Percentiles rank a stretch among this genome's conserved stretches.
Conservation (phyloP, 768 basidiomycete species). For the Pleurotus platypus region DNA sequence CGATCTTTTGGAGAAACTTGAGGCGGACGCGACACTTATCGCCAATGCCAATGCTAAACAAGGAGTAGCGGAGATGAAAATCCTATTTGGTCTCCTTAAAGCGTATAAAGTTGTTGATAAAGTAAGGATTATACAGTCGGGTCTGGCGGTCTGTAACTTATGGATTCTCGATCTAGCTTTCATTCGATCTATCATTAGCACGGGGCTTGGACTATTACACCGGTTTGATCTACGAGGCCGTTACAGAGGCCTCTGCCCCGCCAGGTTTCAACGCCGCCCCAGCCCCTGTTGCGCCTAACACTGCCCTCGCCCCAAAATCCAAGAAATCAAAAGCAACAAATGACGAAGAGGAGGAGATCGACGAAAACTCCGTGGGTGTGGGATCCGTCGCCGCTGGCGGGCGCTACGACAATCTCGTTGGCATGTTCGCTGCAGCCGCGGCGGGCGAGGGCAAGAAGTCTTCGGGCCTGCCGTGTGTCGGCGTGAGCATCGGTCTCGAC, state of each 20-base stretch:
- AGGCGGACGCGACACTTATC: constrained; percentile 58
- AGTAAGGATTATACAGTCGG: constrained; percentile 33
- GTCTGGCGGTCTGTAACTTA: no score
- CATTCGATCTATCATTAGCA: constrained; percentile 94
- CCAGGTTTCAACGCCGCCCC: constrained; percentile 64
- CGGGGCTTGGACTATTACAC: constrained; percentile 98
- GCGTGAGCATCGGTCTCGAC: constrained; percentile 91
- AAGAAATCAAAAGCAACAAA: constrained; percentile 37
- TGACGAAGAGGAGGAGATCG: constrained; percentile 76
- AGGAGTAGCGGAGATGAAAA: constrained; percentile 83
- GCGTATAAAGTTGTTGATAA: constrained; percentile 78
- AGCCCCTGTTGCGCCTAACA: constrained; percentile 24
- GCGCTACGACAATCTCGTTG: constrained; percentile 92
- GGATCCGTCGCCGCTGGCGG: constrained; percentile 99
- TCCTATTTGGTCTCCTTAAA: constrained; percentile 78
- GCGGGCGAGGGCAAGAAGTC: constrained; percentile 69
- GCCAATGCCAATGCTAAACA: constrained; percentile 73
- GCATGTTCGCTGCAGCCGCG: constrained; percentile 83
- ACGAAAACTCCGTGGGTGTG: constrained; percentile 91
- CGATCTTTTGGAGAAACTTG: constrained; percentile 69
- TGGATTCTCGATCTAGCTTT: constrained; percentile 49
- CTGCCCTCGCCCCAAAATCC: constrained; percentile 27
- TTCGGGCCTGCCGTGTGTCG: constrained; percentile 78
- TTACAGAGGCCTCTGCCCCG: constrained; percentile 90
- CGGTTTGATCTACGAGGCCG: constrained; percentile 96